phyloP scores from a whole-genome alignment of 768 basidiomycete species.

The Tulasnella sp. region DNA sequence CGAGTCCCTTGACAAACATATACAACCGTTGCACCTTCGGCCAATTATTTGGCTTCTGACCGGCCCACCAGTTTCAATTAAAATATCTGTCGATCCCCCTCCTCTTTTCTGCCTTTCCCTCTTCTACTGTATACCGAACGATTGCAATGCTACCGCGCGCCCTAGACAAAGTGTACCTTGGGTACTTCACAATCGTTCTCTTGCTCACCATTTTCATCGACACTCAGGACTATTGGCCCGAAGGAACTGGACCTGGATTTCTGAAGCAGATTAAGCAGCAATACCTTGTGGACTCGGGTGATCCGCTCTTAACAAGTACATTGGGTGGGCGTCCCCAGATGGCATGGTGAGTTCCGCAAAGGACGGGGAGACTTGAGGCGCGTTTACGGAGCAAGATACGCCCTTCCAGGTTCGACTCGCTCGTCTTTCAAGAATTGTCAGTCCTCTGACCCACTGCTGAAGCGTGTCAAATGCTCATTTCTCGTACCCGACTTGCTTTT shows the following conservation, averaged over 20 bases:
- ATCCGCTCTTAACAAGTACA: neutral
- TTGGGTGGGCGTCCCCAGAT: neutral
- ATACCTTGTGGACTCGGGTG: neutral
- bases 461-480: neutral
- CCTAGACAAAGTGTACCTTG: slow-evolving; percentile 6
- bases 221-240: slow-evolving; percentile 17
- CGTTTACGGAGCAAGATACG: neutral
- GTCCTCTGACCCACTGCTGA: neutral
- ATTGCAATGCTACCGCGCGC: slow-evolving; percentile 1
- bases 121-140: neutral
- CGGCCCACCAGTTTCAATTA: neutral
- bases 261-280: slow-evolving; percentile 6
- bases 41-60: neutral
- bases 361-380: neutral
- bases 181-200: slow-evolving; percentile 10
- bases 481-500: neutral
- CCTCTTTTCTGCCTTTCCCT: neutral
- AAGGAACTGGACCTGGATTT: neutral
- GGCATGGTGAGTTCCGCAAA: neutral
- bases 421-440: slow-evolving; percentile 5
- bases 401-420: neutral
- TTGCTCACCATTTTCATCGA: neutral
- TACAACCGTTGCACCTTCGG: too few relatives aligned
- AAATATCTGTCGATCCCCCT: neutral
- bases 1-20: too few relatives aligned